Conservation (phyloP, 441 rosid genomes). For the Syzygium syzygioides region DNA sequence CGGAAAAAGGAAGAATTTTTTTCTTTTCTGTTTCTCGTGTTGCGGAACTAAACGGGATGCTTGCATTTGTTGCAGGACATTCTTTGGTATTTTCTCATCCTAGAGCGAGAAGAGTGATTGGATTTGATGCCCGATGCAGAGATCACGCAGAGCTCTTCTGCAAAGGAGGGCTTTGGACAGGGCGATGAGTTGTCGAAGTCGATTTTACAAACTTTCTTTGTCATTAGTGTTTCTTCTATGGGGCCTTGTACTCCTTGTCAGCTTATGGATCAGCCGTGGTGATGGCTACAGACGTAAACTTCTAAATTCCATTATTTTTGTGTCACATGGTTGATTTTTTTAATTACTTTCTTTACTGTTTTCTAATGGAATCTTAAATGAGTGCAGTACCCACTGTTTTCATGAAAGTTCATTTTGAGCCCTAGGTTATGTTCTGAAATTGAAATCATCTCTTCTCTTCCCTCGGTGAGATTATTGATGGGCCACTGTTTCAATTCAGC, state of each 20-base stretch:
- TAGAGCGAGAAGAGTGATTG: constrained; percentile 2
- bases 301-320: not conserved
- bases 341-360: not conserved
- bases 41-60: not conserved
- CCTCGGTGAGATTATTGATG: not conserved
- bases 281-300: constrained; percentile 52
- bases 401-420: not conserved
- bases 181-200: constrained; percentile 30
- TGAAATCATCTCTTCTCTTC: not conserved
- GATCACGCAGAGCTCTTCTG: constrained; percentile 83
- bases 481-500: not conserved
- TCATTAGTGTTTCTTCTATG: constrained; percentile 64
- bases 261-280: constrained; percentile 59
- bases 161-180: constrained; percentile 55
- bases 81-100: not conserved
- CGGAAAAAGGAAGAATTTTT: not conserved
- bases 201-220: constrained; percentile 58
- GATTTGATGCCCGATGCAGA: constrained; percentile 90
- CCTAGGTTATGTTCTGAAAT: not conserved
- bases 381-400: not conserved
- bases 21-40: not conserved
- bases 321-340: not conserved
- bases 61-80: constrained; percentile 1
- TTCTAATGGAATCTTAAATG: not conserved
- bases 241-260: constrained; percentile 62